Conservation (phyloP, 192 early-diverging fungal species). For the Backusella australiensis region DNA sequence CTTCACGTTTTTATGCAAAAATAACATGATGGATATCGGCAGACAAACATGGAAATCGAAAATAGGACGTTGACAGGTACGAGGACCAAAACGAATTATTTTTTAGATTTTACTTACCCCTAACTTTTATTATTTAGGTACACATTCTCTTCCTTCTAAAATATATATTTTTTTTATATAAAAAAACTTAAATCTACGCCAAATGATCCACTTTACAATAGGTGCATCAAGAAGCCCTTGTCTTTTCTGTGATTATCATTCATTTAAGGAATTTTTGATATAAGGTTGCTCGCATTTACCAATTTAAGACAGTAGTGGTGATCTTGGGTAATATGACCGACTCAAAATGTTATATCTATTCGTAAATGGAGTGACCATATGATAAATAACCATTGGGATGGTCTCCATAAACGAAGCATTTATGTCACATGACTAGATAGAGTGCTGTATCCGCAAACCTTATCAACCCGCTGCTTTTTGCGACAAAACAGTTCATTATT, state of each 20-base stretch:
- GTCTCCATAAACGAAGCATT: not conserved
- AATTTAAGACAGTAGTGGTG: not conserved
- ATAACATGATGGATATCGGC: not conserved
- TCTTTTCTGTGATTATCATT: not conserved
- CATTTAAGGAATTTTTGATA: not conserved
- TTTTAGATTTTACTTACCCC: not conserved
- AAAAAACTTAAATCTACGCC: too few relatives aligned
- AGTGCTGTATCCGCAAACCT: not conserved
- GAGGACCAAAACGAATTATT: not conserved
- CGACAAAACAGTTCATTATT: not conserved
- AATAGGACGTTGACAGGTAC: not conserved
- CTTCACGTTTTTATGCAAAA: conserved; percentile 8
- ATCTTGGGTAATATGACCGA: not conserved
- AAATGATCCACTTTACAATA: not conserved
- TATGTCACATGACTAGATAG: not conserved
- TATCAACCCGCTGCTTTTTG: not conserved
- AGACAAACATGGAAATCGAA: not conserved
- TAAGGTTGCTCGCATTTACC: not conserved
- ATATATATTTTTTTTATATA: not conserved
- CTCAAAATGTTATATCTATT: not conserved
- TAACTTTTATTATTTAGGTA: conserved; percentile 2
- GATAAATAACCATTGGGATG: not conserved
- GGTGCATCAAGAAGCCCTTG: not conserved
- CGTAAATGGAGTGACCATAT: not conserved
- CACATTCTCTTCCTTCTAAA: not conserved